phyloP scores from a whole-genome alignment of 2,329 filamentous ascomycete genomes.

The Diaporthe sp. region DNA sequence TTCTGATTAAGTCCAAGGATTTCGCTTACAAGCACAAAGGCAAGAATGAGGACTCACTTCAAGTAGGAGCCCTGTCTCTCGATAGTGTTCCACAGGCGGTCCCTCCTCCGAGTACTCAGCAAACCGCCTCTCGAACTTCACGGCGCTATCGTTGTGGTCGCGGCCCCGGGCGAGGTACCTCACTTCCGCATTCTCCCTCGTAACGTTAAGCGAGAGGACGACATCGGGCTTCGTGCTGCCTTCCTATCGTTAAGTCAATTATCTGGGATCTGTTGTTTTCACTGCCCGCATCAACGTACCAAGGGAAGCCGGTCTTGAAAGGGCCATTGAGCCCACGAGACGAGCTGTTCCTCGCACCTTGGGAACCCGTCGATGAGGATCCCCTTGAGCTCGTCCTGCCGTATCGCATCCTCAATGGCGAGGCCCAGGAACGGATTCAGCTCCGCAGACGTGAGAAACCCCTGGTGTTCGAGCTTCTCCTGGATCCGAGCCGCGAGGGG shows the following conservation, averaged over 20 bases:
- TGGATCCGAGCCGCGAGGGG: slow-evolving; percentile 25
- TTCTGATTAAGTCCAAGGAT: background rate
- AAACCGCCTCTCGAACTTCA: slow-evolving; percentile 16
- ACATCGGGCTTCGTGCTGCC: slow-evolving; percentile 12
- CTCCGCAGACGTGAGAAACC: slow-evolving; percentile 29
- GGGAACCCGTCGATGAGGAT: slow-evolving; percentile 35
- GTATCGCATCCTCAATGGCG: slow-evolving; percentile 24
- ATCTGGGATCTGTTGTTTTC: no score
- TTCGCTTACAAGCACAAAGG: no score
- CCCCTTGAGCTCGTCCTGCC: background rate
- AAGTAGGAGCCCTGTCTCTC: slow-evolving; percentile 1
- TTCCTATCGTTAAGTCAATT: no score
- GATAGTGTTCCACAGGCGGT: slow-evolving; percentile 30
- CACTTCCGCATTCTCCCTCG: slow-evolving; percentile 12
- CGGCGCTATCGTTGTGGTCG: slow-evolving; percentile 23
- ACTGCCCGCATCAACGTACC: background rate
- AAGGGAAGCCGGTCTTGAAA: slow-evolving; percentile 26
- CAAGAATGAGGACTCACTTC: background rate
- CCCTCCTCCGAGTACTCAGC: slow-evolving; percentile 22
- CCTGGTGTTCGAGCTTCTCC: slow-evolving; percentile 34
- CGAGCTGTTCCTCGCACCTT: slow-evolving; percentile 30
- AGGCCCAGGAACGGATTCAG: slow-evolving; percentile 21
- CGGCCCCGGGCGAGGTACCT: slow-evolving; percentile 15
- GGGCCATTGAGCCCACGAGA: slow-evolving; percentile 28
- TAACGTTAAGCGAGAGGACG: slow-evolving; percentile 15